Base-by-base conservation (phyloP, 202 grass and related monocot species). In the Zoysia matrella region DNA sequence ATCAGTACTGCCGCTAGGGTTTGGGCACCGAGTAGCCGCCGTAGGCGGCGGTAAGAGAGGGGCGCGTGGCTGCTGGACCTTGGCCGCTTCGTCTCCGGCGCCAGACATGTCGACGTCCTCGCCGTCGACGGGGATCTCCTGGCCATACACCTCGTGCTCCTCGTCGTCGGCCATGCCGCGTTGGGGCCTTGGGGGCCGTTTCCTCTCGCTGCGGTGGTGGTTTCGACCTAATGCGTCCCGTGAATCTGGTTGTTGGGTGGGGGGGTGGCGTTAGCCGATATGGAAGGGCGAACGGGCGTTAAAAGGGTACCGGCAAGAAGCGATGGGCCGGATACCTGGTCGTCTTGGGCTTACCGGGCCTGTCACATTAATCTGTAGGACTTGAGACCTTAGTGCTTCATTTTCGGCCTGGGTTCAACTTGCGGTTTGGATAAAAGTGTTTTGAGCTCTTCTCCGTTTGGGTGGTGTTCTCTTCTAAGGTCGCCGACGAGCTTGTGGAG, bases 71-170 rank as follows among this genome's bases (percentile, higher is more conserved):
- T 30, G 22, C 22, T 30, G 54, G 15, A 94, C 92, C 89, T 89
- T 89, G 81, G 77, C 18, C 5, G 78, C 77, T 10, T 91, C 84
- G 3, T 89, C 92, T 1, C 83, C 92, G 6, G 48, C 74, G 39
- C 47, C 79, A 22, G 60, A 11, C 86, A 91, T 89, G 76, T 95
- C 95, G 41, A 90, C 91, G 61, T 97, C 91, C 61, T 95, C 96
- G 12, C 77, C 96, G 71, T 88, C 95, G 73, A 90, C 90, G 10
- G 95, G 92, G 65, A 98, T 93, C 79, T 98, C 95, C 73, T 90
- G 88, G 13, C 92, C 95, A 82, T 98, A 98, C 73, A 95, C 92
- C 77, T 93, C 92, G 50, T 95, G 95, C 87, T 98, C 95, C 51
- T 93, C 92, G 67, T 95, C 95, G 39, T 93, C 90, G 47, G 70